These are phyloP conservation scores for Arabidopsis arenosa DNA, from an alignment of 345 rosid genomes.

Conservation along the genomic window DNA sequence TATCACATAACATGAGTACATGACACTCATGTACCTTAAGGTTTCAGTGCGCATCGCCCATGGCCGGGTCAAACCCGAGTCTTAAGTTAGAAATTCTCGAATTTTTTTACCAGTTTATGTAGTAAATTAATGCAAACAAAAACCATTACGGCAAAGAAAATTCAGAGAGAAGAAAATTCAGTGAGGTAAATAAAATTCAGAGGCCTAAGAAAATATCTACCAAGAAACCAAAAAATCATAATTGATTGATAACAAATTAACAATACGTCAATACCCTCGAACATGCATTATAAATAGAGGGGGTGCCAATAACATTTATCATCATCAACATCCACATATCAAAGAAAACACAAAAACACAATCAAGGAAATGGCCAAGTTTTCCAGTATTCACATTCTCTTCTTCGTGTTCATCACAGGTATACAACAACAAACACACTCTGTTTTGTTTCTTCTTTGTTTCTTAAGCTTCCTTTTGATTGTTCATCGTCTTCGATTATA, in stretches of 20 bases:
- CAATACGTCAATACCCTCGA: slow-evolving; percentile 5
- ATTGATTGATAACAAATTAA: background rate
- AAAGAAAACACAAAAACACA: background rate
- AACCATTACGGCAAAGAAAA: background rate
- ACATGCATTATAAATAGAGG: slow-evolving; percentile 27
- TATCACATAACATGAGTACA: too few relatives aligned
- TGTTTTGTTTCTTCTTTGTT: background rate
- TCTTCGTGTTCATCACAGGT: slow-evolving; percentile 39
- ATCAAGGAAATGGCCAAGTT: slow-evolving; percentile 5
- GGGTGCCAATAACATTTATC: slow-evolving; percentile 8
- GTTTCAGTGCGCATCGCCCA: background rate
- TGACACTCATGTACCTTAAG: too few relatives aligned
- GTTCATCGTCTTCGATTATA: background rate
- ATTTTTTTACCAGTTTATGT: background rate
- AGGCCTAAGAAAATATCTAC: background rate
- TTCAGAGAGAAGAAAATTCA: background rate
- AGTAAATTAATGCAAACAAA: background rate
- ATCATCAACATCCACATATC: background rate
- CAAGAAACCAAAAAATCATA: background rate
- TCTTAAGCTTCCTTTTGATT: background rate
- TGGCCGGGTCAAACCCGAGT: background rate
- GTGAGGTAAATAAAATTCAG: background rate
- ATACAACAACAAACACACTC: background rate
- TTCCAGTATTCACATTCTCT: slow-evolving; percentile 23
- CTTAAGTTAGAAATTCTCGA: background rate